Percentiles rank a stretch among this genome's conserved stretches.
These are phyloP conservation scores for Flaveria trinervia DNA, from an alignment of 129 eudicot genomes.

Conservation along the genomic window DNA sequence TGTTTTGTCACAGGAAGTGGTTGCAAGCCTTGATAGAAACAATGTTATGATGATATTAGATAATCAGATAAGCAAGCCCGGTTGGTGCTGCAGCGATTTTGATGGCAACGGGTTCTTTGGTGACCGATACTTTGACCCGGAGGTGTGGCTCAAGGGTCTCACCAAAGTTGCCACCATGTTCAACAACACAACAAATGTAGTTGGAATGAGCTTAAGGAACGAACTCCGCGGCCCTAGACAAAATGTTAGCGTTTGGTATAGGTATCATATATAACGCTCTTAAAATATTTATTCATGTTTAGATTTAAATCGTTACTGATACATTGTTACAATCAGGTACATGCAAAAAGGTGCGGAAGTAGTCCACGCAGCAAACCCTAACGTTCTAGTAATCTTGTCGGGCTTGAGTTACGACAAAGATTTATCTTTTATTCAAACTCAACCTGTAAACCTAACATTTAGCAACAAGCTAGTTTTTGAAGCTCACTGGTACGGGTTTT, in stretches of 20 bases:
- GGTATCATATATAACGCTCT: slow-evolving; percentile 41
- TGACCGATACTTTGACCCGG: slow-evolving; percentile 73
- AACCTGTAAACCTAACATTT: slow-evolving; percentile 50
- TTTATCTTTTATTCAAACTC: slow-evolving; percentile 48
- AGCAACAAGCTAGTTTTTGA: slow-evolving; percentile 68
- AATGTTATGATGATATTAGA: slow-evolving; percentile 87
- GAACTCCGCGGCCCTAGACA: slow-evolving; percentile 83
- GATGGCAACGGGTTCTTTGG: slow-evolving; percentile 98
- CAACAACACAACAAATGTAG: slow-evolving; percentile 51
- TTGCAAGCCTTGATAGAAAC: slow-evolving; percentile 68
- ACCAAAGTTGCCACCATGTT: slow-evolving; percentile 74
- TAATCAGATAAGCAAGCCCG: slow-evolving; percentile 87
- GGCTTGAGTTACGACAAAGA: slow-evolving; percentile 69
- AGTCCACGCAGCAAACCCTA: slow-evolving; percentile 74
- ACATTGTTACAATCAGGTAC: slow-evolving; percentile 48
- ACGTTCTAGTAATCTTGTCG: slow-evolving; percentile 66
- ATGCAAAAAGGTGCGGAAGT: slow-evolving; percentile 90
- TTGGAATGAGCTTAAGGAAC: slow-evolving; percentile 89
- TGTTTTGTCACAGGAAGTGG: slow-evolving; percentile 73
- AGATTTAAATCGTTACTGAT: background rate
- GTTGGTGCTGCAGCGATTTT: slow-evolving; percentile 87
- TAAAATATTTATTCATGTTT: background rate
- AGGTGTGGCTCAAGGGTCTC: slow-evolving; percentile 73
- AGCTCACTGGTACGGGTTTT: slow-evolving; percentile 82
- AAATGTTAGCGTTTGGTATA: slow-evolving; percentile 81